Base-by-base conservation (phyloP, 1,139 yeast genomes). In the Eremothecium sinecaudum region DNA sequence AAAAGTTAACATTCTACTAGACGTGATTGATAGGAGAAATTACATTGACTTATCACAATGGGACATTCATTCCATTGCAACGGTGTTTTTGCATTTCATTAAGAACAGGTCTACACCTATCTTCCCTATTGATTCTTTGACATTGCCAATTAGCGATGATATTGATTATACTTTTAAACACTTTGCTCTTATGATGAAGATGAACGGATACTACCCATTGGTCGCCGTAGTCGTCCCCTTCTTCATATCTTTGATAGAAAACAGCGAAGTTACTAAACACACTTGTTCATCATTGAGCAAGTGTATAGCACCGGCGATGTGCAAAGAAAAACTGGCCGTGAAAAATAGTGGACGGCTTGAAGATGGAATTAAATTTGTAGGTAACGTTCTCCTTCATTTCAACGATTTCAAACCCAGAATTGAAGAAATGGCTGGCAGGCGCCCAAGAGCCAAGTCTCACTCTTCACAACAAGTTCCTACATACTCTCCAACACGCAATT, bases 1-100 rank as follows among this genome's bases (percentile, higher is more conserved):
- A 33, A 69, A 63, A 46, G 63, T 75, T 4, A 69, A 67, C 35
- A 66, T 75, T 10, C 56, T 75, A 27, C 58, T 62, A 38, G 69
- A 69, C 41, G 71, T 79, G 32, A 69, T 75, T 21, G 66, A 64
- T 34, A 59, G 81, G 40, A 73, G 73, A 49, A 62, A 60, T 59
- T 53, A 63, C 61, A 41, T 75, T 64, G 78, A 73, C 64, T 41
- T 75, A 58, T 61, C 81, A 52, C 66, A 63, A 41, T 75, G 80
- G 80, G 78, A 74, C 50, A 58, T 75, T 33, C 71, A 72, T 49
- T 71, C 76, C 33, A 65, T 75, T 34, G 73, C 74, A 5, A 64
- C 77, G 1, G 62, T 69, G 2, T 73, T 71, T 48, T 63, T 74
- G 41, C 63, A 65, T 41, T 60, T 74, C 11, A 44, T 74, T 21